Evolutionary conservation across 2,329 filamentous ascomycete genomes (phyloP).

Genomic region (Aspergillus candidus): DNA sequence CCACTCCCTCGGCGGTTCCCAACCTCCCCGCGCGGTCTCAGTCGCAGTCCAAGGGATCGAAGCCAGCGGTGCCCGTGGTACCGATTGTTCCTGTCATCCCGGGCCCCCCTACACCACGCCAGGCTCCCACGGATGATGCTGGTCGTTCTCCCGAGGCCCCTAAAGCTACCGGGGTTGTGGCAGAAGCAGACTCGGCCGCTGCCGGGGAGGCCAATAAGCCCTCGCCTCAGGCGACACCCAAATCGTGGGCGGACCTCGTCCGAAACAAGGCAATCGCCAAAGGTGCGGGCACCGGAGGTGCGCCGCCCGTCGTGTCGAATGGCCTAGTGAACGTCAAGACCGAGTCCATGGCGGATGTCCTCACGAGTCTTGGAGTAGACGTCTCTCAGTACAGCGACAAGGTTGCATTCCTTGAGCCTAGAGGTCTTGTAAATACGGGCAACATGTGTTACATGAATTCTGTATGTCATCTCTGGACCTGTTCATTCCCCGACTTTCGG

Average conservation of each 20-base stretch:
- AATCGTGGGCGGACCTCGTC: slow-evolving; percentile 66
- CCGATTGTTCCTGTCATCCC: slow-evolving; percentile 47
- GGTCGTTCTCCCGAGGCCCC: slow-evolving; percentile 30
- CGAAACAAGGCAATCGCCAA: slow-evolving; percentile 43
- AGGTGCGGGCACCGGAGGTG: slow-evolving; percentile 22
- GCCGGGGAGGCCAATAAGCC: slow-evolving; percentile 34
- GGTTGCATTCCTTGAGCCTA: slow-evolving; percentile 79
- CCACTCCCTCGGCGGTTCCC: slow-evolving; percentile 48
- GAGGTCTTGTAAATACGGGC: slow-evolving; percentile 90
- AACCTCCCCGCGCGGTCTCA: slow-evolving; percentile 24
- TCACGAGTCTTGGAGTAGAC: slow-evolving; percentile 66
- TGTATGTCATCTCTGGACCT: slow-evolving; percentile 50
- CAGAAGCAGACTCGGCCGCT: slow-evolving; percentile 4
- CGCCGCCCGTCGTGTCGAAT: slow-evolving; percentile 28
- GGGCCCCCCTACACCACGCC: slow-evolving; percentile 30
- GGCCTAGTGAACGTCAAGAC: slow-evolving; percentile 45
- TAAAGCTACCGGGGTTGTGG: slow-evolving; percentile 16
- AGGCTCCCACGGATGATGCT: slow-evolving; percentile 30
- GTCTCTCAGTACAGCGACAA: slow-evolving; percentile 53
- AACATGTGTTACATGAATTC: slow-evolving; percentile 99
- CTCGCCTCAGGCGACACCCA: slow-evolving; percentile 44
- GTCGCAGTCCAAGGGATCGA: slow-evolving; percentile 30
- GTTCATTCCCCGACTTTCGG: slow-evolving; percentile 26
- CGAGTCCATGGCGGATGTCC: slow-evolving; percentile 67
- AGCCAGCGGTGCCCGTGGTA: slow-evolving; percentile 36